Evolutionary conservation across 2,329 filamentous ascomycete genomes (phyloP).

Genomic region (Corniculantispora saksenae): DNA sequence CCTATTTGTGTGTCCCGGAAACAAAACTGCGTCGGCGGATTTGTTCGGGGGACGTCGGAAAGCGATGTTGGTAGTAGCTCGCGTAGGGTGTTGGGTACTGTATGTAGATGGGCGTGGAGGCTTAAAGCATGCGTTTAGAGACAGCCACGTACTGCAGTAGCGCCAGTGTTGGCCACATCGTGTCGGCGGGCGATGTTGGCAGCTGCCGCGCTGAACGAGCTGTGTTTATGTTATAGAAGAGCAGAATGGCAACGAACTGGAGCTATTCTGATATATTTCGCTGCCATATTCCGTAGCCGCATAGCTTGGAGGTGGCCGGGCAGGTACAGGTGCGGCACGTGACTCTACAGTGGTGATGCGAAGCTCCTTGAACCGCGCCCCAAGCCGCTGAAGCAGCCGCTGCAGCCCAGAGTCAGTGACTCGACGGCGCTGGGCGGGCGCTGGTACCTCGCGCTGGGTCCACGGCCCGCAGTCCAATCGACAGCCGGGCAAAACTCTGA

Average conservation of each 20-base stretch:
- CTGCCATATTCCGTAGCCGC: neutral
- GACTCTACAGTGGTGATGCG: neutral
- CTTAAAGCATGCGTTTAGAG: neutral
- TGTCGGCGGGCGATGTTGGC: neutral
- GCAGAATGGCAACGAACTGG: neutral
- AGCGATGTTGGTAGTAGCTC: neutral
- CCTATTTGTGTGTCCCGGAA: neutral
- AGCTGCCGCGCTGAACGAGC: neutral
- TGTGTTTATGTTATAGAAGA: neutral
- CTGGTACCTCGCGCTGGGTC: neutral
- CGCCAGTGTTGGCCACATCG: neutral
- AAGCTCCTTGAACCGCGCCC: neutral
- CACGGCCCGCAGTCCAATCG: constrained; percentile 4
- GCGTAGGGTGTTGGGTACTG: neutral
- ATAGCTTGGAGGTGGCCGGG: neutral
- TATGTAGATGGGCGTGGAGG: constrained; percentile 1
- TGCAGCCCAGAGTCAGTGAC: neutral
- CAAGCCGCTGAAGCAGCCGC: neutral
- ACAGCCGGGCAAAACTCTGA: constrained; percentile 15
- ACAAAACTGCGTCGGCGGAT: neutral
- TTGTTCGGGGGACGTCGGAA: neutral
- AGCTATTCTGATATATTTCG: neutral
- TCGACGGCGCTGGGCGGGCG: no score
- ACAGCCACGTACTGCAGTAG: constrained; percentile 7
- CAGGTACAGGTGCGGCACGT: neutral